Base-by-base conservation (phyloP, 176 grass and related monocot species). In the Paspalum notatum region DNA sequence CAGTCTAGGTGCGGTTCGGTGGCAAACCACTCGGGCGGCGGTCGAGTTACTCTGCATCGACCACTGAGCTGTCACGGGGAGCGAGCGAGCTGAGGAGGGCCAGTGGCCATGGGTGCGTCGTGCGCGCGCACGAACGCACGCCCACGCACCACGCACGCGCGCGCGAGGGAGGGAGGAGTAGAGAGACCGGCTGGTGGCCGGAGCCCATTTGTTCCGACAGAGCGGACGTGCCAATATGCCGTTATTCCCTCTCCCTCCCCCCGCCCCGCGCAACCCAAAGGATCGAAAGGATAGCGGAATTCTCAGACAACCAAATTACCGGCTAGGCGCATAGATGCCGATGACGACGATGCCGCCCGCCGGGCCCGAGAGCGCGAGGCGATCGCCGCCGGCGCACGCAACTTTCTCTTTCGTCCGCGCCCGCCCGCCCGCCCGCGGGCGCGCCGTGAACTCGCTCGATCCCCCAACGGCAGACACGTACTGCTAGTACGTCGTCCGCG, bases 271-370 rank as follows among this genome's bases (percentile, higher is more conserved):
- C 13, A 21, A 14, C 13, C 57, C 21, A 4, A 21, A 9, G 58
- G 42, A n/a, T 24, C n/a, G 58, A 75, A 46, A 26, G 38, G 63
- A 48, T 48, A 26, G 21, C 44, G 37, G 87, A 74, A 84, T 84
- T 84, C 24, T 51, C 68, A 79, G 86, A 60, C 75, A 79, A 9
- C 55, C 13, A 8, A 18, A n/a, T n/a, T n/a, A n/a, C n/a, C n/a
- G n/a, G n/a, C n/a, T n/a, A n/a, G n/a, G n/a, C n/a, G 44, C 67
- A 47, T 84, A 74, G 72, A 68, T 84, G 74, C 86, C n/a, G n/a
- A n/a, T n/a, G n/a, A n/a, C n/a, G n/a, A n/a, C n/a, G n/a, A n/a
- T n/a, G n/a, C n/a, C n/a, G n/a, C n/a, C n/a, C n/a, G n/a, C n/a
- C n/a, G n/a, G n/a, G n/a, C n/a, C n/a, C n/a, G n/a, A n/a, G n/a